phyloP scores from a whole-genome alignment of 768 basidiomycete genomes.

The Hydnomerulius pinastri region DNA sequence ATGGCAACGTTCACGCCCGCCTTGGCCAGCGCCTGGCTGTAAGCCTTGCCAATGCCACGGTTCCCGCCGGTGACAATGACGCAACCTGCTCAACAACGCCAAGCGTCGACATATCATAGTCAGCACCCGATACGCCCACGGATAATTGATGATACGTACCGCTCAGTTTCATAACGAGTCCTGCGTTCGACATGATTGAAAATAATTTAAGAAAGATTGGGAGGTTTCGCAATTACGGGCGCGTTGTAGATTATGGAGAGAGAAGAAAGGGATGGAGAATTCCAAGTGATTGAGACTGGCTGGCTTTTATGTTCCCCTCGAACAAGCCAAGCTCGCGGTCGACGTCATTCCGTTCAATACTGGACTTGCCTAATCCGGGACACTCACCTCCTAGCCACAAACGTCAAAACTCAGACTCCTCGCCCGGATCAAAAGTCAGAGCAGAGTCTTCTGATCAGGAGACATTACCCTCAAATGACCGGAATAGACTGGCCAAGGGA shows the following conservation, averaged over 20 bases:
- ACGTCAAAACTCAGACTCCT: neutral
- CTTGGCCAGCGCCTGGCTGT: slow-evolving; percentile 51
- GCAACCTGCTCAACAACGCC: slow-evolving; percentile 46
- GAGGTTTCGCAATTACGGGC: neutral
- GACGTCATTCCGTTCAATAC: slow-evolving; percentile 8
- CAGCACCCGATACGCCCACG: neutral
- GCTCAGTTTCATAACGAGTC: slow-evolving; percentile 25
- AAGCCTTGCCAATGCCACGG: slow-evolving; percentile 60
- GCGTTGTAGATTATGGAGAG: neutral
- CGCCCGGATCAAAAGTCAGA: too few species aligned
- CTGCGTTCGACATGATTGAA: slow-evolving; percentile 11
- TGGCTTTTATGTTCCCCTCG: slow-evolving; percentile 11
- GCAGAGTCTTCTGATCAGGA: neutral
- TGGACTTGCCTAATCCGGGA: slow-evolving; percentile 6
- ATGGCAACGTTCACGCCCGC: slow-evolving; percentile 63
- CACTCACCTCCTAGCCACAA: neutral
- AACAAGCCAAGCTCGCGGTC: slow-evolving; percentile 15
- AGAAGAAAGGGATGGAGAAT: neutral
- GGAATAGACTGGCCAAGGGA: slow-evolving; percentile 4
- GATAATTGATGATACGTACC: slow-evolving; percentile 22
- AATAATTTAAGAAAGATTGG: slow-evolving; percentile 9
- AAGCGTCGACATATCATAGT: too few species aligned
- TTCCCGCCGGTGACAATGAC: slow-evolving; percentile 65
- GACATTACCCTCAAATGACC: neutral
- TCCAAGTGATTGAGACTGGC: neutral